Evolutionary conservation across 2,329 filamentous ascomycete species (phyloP), one percentile per base, ranked within the genome.

Genomic region (Capronia americana): DNA sequence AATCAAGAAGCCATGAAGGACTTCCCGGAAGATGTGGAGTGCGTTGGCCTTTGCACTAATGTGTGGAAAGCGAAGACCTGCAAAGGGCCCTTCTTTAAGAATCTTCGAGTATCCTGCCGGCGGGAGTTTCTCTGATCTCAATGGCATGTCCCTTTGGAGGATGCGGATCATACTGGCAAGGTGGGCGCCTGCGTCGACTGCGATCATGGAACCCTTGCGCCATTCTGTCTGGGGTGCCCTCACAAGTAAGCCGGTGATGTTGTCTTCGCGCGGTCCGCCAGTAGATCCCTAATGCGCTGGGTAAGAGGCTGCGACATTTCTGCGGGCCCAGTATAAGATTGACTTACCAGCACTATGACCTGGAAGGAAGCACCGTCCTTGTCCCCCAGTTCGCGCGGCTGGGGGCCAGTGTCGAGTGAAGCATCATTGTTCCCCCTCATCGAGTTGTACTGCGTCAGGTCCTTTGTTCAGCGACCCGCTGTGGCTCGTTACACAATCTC

Each of bases 101-200:
- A 74, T 46, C 26, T 63, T 57, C 10, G 71, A 73, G 57, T 75
- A 73, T 24, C 73, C 74, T 50, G 66, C 63, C 32, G 69, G 68
- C 11, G 73, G 72, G 38, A 75, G 64, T 48, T 73, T 73, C 46
- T 69, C 69, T n/a, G 69, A 70, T 58, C 60, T 63, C 23, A 57
- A 26, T 11, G 75, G 77, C 54, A 83, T 82, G 61, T 85, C 82
- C 68, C 85, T 78, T 69, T 92, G 85, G 28, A 99, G 83, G 56
- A 96, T 91, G 56, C 87, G 85, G n/a, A 88, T 87, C 64, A 99
- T 97, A 63, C 92, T 88, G 30, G 92, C 88, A 48, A 99, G 86
- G 77, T 97, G 91, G 34, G 93, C 92, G 56, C 95, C 95, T 10
- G 93, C 93, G 81, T 99, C 95, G 60, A 99, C 90, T n/a, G 94